phyloP scores from a whole-genome alignment of 2,329 filamentous ascomycete genomes.

The Furcasterigmium sp. region DNA sequence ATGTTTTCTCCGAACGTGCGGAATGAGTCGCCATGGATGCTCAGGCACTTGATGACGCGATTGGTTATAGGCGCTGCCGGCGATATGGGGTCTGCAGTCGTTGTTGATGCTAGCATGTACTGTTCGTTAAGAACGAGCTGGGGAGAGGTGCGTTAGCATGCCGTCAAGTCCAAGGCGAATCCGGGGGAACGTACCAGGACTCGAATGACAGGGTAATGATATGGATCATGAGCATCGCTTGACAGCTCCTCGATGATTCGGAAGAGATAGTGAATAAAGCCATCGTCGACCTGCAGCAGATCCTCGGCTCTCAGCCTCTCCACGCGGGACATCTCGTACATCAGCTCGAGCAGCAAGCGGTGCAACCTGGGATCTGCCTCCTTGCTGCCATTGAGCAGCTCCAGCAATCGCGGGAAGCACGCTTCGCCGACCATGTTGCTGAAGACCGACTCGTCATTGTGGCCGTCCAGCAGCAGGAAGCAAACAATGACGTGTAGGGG shows the following conservation, averaged over 20 bases:
- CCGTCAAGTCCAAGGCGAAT: slow-evolving; percentile 1
- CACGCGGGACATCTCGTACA: slow-evolving; percentile 96
- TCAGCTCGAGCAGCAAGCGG: slow-evolving; percentile 74
- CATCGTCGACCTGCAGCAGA: slow-evolving; percentile 69
- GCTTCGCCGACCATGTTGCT: slow-evolving; percentile 83
- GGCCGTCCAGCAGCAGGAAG: slow-evolving; percentile 83
- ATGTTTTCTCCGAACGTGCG: slow-evolving; percentile 98
- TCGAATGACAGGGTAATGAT: slow-evolving; percentile 91
- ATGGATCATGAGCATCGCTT: slow-evolving; percentile 84
- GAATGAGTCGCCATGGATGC: slow-evolving; percentile 71
- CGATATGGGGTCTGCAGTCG: slow-evolving; percentile 33
- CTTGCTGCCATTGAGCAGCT: slow-evolving; percentile 65
- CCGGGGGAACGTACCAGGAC: slow-evolving; percentile 61
- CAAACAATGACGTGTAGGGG: slow-evolving; percentile 79
- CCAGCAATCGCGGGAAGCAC: slow-evolving; percentile 76
- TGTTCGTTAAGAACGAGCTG: slow-evolving; percentile 96
- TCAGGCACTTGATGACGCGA: slow-evolving; percentile 86
- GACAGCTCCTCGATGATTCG: slow-evolving; percentile 83
- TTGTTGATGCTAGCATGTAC: slow-evolving; percentile 79
- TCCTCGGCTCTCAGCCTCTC: slow-evolving; percentile 75
- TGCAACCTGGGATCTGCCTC: slow-evolving; percentile 69
- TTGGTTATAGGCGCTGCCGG: slow-evolving; percentile 66
- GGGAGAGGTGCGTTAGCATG: no score
- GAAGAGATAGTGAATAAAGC: slow-evolving; percentile 79
- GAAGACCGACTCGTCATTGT: slow-evolving; percentile 70